Percentiles rank a stretch among this genome's conserved stretches.
phyloP scores from a whole-genome alignment of 2,329 filamentous ascomycete species.

The Neonectria coccinea region DNA sequence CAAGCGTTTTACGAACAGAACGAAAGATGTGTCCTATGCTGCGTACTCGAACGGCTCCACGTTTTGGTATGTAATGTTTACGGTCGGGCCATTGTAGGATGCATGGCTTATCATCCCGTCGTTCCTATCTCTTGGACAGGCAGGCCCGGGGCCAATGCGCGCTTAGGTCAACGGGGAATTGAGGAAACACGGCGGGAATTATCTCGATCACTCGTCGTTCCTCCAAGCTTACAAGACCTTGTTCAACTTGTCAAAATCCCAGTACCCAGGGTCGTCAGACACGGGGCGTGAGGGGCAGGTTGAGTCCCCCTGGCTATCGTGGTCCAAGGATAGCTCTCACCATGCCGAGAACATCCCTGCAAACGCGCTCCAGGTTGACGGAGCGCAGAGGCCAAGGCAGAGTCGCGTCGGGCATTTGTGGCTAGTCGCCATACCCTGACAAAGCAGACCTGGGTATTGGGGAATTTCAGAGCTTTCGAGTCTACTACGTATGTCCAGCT shows the following conservation, averaged over 20 bases:
- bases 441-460: constrained; percentile 13
- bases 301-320: constrained; percentile 17
- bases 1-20: neutral
- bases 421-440: constrained; percentile 19
- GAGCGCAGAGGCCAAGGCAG: constrained; percentile 15
- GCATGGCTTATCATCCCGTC: constrained; percentile 18
- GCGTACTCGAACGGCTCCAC: constrained; percentile 18
- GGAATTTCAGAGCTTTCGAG: constrained; percentile 10
- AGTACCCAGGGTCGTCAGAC: constrained; percentile 11
- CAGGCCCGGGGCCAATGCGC: neutral
- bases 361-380: constrained; percentile 16
- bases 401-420: constrained; percentile 28
- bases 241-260: constrained; percentile 15
- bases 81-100: constrained; percentile 22
- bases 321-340: constrained; percentile 12
- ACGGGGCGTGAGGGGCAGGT: constrained; percentile 15
- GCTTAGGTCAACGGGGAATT: constrained; percentile 3
- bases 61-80: constrained; percentile 21
- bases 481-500: neutral
- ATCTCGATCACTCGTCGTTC: constrained; percentile 9
- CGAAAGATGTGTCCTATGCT: neutral
- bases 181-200: constrained; percentile 12
- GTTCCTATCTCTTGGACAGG: constrained; percentile 4
- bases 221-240: constrained; percentile 1
- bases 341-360: constrained; percentile 17